Percentiles rank a stretch among this genome's conserved stretches.
These are phyloP conservation scores for Moesziomyces parantarcticus DNA, from an alignment of 1,284 basidiomycete species.

Conservation along the genomic window DNA sequence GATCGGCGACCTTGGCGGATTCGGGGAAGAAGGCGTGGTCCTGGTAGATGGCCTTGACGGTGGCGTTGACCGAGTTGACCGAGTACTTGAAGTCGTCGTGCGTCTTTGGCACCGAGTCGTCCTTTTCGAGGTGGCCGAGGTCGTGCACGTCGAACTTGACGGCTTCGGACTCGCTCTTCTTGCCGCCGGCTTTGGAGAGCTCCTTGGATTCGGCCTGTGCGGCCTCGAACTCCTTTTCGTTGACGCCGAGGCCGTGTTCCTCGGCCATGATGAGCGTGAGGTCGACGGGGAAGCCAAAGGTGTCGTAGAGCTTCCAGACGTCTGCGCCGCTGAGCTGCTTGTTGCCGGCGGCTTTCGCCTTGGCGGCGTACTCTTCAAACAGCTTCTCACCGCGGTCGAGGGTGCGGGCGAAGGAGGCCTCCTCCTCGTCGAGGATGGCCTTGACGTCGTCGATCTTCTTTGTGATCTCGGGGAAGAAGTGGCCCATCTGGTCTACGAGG, in stretches of 20 bases:
- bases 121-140: conserved; percentile 85
- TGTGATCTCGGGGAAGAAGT: conserved; percentile 91
- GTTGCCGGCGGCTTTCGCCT: conserved; percentile 76
- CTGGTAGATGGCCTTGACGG: conserved; percentile 87
- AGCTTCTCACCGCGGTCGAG: conserved; percentile 96
- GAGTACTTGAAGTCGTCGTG: conserved; percentile 91
- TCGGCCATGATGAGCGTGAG: conserved; percentile 97
- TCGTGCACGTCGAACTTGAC: conserved; percentile 97
- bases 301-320: conserved; percentile 97
- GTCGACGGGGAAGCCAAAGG: conserved; percentile 97
- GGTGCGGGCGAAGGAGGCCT: conserved; percentile 94
- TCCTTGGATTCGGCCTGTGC: conserved; percentile 90
- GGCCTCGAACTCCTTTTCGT: conserved; percentile 88
- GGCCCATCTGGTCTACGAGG: conserved; percentile 87
- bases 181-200: conserved; percentile 85
- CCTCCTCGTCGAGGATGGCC: conserved; percentile 96
- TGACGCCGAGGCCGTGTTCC: conserved; percentile 85
- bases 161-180: conserved; percentile 72
- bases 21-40: conserved; percentile 76
- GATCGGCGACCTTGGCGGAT: conserved; percentile 67
- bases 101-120: conserved; percentile 85
- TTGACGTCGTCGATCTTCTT: conserved; percentile 86
- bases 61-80: conserved; percentile 76
- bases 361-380: conserved; percentile 88
- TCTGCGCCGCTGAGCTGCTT: conserved; percentile 87